These are phyloP conservation scores for Colletotrichum phormii DNA, from an alignment of 2,329 filamentous ascomycete genomes.

Conservation along the genomic window DNA sequence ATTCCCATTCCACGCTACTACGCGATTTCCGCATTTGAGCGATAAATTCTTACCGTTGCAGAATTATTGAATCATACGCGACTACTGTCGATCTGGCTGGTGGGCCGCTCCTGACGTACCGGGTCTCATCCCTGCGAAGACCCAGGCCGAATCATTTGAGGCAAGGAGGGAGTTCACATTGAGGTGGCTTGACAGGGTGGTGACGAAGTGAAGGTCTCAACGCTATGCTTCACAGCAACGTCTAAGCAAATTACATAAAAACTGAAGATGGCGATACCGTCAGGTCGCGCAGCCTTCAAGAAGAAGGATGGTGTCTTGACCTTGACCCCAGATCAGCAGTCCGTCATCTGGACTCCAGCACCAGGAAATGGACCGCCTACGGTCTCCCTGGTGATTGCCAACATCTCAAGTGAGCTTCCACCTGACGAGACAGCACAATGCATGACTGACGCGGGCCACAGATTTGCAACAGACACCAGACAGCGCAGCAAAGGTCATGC, in stretches of 20 bases:
- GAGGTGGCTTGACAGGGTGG: slow-evolving; percentile 11
- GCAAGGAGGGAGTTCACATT: background rate
- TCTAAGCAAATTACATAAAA: slow-evolving; percentile 1
- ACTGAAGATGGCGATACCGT: slow-evolving; percentile 65
- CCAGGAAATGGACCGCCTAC: slow-evolving; percentile 71
- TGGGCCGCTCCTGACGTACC: slow-evolving; percentile 25
- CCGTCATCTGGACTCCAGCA: slow-evolving; percentile 84
- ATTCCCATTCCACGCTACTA: background rate
- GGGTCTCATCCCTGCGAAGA: slow-evolving; percentile 17
- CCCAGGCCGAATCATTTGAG: background rate
- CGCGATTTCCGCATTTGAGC: background rate
- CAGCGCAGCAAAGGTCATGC: slow-evolving; percentile 88
- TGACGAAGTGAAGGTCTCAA: background rate
- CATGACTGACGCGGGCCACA: slow-evolving; percentile 49
- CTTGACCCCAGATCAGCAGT: slow-evolving; percentile 78
- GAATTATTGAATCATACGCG: background rate
- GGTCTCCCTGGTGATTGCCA: slow-evolving; percentile 77
- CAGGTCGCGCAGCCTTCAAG: slow-evolving; percentile 84
- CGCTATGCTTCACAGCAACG: background rate
- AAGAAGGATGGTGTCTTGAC: slow-evolving; percentile 92
- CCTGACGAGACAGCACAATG: background rate
- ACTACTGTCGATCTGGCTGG: slow-evolving; percentile 15
- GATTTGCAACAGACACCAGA: slow-evolving; percentile 96
- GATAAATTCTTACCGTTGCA: background rate
- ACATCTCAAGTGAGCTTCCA: slow-evolving; percentile 79